Percentiles rank a stretch among this genome's conserved stretches.
Evolutionary conservation across 2,329 filamentous ascomycete genomes (phyloP).

Genomic region (Fusarium pseudonygamai): DNA sequence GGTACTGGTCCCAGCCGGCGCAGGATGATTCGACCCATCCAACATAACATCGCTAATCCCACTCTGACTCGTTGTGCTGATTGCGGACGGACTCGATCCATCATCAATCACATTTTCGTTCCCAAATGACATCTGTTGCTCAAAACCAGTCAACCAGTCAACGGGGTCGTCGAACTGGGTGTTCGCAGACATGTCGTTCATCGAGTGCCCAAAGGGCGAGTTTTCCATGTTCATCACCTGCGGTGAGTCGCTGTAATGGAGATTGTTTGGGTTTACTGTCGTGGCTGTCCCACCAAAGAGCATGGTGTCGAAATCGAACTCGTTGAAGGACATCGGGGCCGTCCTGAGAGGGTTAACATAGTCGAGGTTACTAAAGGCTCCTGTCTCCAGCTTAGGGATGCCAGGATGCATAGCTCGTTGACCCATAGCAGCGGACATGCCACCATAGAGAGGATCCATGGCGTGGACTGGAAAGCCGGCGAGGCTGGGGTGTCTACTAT

Average conservation of each 20-base stretch:
- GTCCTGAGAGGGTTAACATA: conserved; percentile 77
- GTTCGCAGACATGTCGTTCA: conserved; percentile 65
- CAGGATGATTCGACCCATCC: conserved; percentile 77
- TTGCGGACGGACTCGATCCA: conserved; percentile 92
- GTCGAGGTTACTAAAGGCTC: conserved; percentile 72
- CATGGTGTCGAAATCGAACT: conserved; percentile 59
- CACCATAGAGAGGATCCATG: conserved; percentile 72
- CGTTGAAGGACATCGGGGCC: conserved; percentile 72
- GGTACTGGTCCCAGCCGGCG: conserved; percentile 61
- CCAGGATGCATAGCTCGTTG: conserved; percentile 74
- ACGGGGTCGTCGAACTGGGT: conserved; percentile 79
- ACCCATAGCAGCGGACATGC: conserved; percentile 75
- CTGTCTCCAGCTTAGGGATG: conserved; percentile 85
- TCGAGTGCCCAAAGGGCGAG: conserved; percentile 67
- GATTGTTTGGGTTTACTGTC: conserved; percentile 75
- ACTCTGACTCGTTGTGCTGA: conserved; percentile 93
- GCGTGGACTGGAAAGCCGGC: conserved; percentile 70
- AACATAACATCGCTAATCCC: conserved; percentile 92
- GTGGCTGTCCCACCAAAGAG: conserved; percentile 71
- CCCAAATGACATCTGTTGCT: conserved; percentile 76
- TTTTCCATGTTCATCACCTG: conserved; percentile 72
- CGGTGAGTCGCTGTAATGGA: conserved; percentile 86
- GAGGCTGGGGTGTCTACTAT: conserved; percentile 79
- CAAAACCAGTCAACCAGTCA: conserved; percentile 84
- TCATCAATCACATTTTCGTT: conserved; percentile 89